These are phyloP conservation scores for Lactarius tabidus DNA, from an alignment of 768 basidiomycete species.

Conservation along the genomic window DNA sequence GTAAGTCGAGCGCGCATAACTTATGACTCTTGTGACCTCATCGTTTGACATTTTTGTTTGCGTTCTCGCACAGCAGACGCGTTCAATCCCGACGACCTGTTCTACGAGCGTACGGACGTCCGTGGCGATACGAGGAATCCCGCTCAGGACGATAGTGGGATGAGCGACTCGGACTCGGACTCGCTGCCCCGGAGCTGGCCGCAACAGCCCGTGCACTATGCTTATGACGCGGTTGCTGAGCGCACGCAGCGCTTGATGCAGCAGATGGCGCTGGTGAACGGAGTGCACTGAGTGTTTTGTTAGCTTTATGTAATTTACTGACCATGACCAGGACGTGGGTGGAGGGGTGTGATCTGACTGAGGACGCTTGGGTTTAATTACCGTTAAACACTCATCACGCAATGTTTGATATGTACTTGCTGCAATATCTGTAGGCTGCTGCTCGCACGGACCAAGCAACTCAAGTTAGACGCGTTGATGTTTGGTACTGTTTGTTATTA, in stretches of 20 bases:
- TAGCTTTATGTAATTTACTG: background rate
- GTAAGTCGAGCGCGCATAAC: conserved; percentile 34
- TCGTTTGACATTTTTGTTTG: no score
- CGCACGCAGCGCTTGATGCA: conserved; percentile 57
- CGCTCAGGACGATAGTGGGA: conserved; percentile 30
- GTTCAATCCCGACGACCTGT: conserved; percentile 56
- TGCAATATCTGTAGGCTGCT: conserved; percentile 6
- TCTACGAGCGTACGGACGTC: conserved; percentile 40
- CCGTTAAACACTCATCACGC: conserved; percentile 13
- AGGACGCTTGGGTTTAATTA: conserved; percentile 10
- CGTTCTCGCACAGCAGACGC: conserved; percentile 33
- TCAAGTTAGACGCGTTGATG: background rate
- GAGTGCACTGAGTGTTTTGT: conserved; percentile 28
- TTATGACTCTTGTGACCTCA: no score
- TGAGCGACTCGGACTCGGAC: conserved; percentile 47
- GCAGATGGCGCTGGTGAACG: conserved; percentile 30
- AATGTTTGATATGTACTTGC: conserved; percentile 25
- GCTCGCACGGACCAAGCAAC: background rate
- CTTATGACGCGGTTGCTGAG: conserved; percentile 93
- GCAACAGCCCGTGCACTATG: conserved; percentile 60
- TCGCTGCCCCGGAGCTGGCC: conserved; percentile 37
- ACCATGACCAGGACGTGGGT: background rate
- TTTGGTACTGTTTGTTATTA: conserved; percentile 19
- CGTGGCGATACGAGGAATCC: conserved; percentile 32
- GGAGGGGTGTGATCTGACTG: conserved; percentile 1